phyloP scores from a whole-genome alignment of 148 eudicot species.

The Arctostaphylos glauca region DNA sequence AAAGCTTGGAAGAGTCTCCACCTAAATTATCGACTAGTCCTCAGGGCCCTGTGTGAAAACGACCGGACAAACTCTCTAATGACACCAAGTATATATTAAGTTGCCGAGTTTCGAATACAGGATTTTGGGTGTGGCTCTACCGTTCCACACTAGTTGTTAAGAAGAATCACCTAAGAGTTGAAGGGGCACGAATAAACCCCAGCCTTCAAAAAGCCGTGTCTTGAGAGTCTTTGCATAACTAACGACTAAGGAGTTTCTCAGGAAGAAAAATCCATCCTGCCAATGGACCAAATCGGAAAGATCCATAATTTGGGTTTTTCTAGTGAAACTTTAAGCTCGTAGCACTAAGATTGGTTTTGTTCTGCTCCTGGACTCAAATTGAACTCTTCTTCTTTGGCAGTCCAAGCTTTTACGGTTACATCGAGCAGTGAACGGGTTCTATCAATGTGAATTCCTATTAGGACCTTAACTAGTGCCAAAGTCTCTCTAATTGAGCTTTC shows the following conservation, averaged over 20 bases:
- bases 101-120: no score
- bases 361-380: neutral
- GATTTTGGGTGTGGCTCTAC: neutral
- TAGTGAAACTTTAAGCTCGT: no score
- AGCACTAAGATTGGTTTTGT: neutral
- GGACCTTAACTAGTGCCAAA: neutral
- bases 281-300: neutral
- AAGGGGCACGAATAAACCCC: no score
- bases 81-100: no score
- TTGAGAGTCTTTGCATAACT: no score
- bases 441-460: neutral
- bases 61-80: no score
- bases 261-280: no score
- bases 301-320: neutral
- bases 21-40: neutral
- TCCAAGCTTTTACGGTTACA: neutral
- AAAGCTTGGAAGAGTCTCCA: neutral
- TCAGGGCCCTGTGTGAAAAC: no score
- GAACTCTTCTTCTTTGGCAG: neutral
- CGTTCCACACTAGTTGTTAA: no score
- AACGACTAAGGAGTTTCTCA: no score
- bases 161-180: no score
- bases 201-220: no score
- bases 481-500: neutral
- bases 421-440: neutral